Evolutionary conservation across 1,284 basidiomycete species (phyloP).

Genomic region (Tilletia walkeri): DNA sequence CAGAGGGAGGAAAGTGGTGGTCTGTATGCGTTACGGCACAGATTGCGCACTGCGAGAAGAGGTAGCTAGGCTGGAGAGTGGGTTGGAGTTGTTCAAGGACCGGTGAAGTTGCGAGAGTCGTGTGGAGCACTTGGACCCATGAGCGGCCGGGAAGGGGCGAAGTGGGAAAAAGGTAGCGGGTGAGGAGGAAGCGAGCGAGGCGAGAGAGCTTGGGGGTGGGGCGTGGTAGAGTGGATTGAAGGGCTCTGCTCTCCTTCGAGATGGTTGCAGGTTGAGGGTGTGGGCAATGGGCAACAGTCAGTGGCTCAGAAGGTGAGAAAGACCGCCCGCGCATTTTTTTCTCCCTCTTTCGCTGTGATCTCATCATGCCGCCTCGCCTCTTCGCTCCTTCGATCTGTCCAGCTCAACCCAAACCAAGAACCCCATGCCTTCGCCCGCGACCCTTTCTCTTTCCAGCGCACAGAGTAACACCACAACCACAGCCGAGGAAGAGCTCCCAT

Average conservation of each 20-base stretch:
- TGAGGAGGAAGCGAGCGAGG: background rate
- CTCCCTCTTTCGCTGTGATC: no score
- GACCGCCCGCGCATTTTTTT: no score
- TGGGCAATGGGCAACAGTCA: background rate
- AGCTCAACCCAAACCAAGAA: no score
- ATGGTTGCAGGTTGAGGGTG: constrained; percentile 3
- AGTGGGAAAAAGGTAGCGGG: background rate
- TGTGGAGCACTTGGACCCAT: background rate
- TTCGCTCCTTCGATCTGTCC: no score
- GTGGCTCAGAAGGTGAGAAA: background rate
- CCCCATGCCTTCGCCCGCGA: no score
- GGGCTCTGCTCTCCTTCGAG: background rate
- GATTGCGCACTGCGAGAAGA: background rate
- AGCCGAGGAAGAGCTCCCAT: no score
- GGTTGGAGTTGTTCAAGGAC: background rate
- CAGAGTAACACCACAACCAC: no score
- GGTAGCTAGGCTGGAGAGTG: background rate
- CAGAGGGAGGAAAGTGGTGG: no score
- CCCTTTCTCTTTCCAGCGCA: no score
- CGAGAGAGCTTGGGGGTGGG: background rate
- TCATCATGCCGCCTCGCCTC: no score
- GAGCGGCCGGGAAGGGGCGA: background rate
- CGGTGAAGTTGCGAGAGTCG: background rate
- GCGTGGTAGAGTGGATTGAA: no score
- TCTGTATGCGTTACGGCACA: no score